Conservation (phyloP, 495 filamentous ascomycete genomes). For the Penicillium soppii region DNA sequence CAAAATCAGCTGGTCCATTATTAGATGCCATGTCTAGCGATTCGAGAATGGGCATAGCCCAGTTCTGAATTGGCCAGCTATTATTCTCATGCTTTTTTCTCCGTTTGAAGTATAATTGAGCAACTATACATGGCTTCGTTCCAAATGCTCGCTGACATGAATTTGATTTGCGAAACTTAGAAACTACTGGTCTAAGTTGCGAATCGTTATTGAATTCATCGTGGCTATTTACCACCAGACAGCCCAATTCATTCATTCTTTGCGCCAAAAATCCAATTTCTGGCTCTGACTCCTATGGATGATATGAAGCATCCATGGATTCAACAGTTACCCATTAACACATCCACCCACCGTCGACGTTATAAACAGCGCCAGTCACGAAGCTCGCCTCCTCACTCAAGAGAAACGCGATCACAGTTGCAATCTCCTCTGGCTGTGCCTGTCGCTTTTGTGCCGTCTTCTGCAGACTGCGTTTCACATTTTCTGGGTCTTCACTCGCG, state of each 20-base stretch:
- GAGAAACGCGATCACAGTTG: conserved; percentile 50
- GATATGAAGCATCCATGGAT: too few relatives aligned
- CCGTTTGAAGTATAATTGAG: not conserved
- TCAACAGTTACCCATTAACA: conserved; percentile 23
- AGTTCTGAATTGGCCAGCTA: not conserved
- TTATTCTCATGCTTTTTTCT: not conserved
- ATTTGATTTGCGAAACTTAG: not conserved
- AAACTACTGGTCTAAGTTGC: not conserved
- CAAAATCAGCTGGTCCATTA: not conserved
- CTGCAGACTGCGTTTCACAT: conserved; percentile 13
- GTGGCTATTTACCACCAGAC: too few relatives aligned
- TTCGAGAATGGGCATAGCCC: not conserved
- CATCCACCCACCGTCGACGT: conserved; percentile 35
- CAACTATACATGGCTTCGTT: not conserved
- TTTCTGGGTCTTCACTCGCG: conserved; percentile 8
- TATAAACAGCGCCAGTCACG: conserved; percentile 44
- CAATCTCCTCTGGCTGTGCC: conserved; percentile 46
- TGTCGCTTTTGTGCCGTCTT: conserved; percentile 24
- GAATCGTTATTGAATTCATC: not conserved
- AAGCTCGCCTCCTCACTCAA: conserved; percentile 52
- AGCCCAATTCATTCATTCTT: too few relatives aligned
- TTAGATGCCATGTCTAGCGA: not conserved
- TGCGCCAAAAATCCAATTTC: too few relatives aligned
- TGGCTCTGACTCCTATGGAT: too few relatives aligned
- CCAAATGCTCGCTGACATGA: not conserved